Evolutionary conservation across 2,329 filamentous ascomycete species (phyloP), one percentile per base, ranked within the genome.

Genomic region (Grosmannia clavigera): DNA sequence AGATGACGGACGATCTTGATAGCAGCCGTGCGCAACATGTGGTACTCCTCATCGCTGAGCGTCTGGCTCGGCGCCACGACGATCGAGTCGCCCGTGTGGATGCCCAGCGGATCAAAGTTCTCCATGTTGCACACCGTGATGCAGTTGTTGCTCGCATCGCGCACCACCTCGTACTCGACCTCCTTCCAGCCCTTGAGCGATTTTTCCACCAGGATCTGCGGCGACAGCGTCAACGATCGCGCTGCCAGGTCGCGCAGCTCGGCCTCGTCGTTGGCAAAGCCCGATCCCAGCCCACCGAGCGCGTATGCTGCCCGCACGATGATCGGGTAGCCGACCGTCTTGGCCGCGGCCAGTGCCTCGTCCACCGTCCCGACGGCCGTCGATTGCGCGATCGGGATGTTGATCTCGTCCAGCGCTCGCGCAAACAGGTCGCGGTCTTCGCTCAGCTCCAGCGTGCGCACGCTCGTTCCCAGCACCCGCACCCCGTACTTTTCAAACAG

Each of bases 181-280:
- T 99, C 94, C 77, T 99, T 99, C 94, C 94, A 99, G 73, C 94
- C 94, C 81, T 96, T 97, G 67, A 99, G 84, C 58, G 91, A 96
- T 77, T 97, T 97, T 80, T 99, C 94, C 61, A 99, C 92, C 71
- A 99, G 76, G 69, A 99, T 96, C 75, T 99, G 94, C 57, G 94
- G 92, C 2, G 92, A 92, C 43, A 97, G 83, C 53, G 92, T 95
- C 61, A 99, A 81, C 55, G 92, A 97, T 65, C 90, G 86, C 64
- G 94, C 92, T 65, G 92, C 88, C 81, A 99, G 82, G 75, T 97
- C 91, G 72, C 89, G 87, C 61, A 99, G 85, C 76, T 99, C 94
- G 70, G 96, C 91, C 67, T 87, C 81, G 75, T 96, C 94, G 76
- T 91, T 88, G 66, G 94, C 94, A 72, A 99, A 99, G 58, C 94